Evolutionary conservation across 2,329 filamentous ascomycete species (phyloP), one percentile per base, ranked within the genome.

Genomic region (Diaporthe citri): DNA sequence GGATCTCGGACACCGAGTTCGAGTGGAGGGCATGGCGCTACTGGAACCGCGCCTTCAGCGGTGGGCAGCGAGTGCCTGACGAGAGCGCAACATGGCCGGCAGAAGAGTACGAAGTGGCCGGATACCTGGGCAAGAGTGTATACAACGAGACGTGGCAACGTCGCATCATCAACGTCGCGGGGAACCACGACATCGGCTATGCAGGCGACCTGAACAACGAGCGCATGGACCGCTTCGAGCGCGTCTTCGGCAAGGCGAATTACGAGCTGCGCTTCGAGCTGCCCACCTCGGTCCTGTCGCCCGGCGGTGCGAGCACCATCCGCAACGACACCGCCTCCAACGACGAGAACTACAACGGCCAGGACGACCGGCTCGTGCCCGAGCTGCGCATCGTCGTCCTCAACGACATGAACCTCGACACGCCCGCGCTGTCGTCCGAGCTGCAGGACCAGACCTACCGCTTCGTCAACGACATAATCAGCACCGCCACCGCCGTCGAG

Each of bases 131-230:
- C 52, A 84, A 82, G 1, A 82, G 82, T 8, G 80, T 86, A 10
- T 82, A 87, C 66, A 85, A 86, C 62, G 87, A 90, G 74, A 83
- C 84, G 3, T 98, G 97, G 97, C 84, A 88, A n/a, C 89, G 87
- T 55, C 90, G 93, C 73, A 88, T 98, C 77, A 95, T 99, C 82
- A 97, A 98, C 79, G 91, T 98, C 36, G 95, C 92, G 0, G 97
- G 97, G 1, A 99, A 99, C 81, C 97, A 99, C 82, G 97, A 99
- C 83, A 93, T 99, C 80, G 97, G 97, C 46, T 99, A 99, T 82
- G 95, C 96, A 0, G 97, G 97, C 4, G 97, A 99, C 83, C 89
- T 98, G 76, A 95, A 93, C 55, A 85, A 88, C n/a, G 88, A 91
- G 76, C 91, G 95, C 4, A 87, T 98, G 72, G 87, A 90, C 39